Base-by-base conservation (phyloP, 441 rosid genomes). In the Heliophila coronopifolia region DNA sequence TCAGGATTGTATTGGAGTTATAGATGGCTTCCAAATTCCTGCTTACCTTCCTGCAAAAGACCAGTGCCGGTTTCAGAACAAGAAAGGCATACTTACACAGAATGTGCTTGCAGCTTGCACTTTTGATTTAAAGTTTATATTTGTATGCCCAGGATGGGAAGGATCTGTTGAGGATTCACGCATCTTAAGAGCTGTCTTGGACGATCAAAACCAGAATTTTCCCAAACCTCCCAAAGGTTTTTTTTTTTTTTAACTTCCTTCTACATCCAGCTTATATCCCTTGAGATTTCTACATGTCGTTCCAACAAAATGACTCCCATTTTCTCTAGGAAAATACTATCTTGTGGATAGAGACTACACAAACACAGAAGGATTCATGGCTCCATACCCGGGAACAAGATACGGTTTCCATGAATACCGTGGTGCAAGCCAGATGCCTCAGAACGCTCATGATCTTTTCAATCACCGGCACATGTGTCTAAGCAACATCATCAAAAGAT, bases 71-170 rank as follows among this genome's bases (percentile, higher is more conserved):
- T 84, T 82, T 64, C 80, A 80, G 30, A 80, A 82, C 43, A 76
- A 45, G 74, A 79, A 77, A 55, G 96, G 96, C 14, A 24, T 68
- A 53, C 61, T 82, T 32, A 70, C 83, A 0, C 96, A 82, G 54
- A 88, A 80, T 52, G 73, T 84, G 59, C 78, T 88, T 73, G 94
- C 82, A 40, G 92, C 94, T 31, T 88, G 96, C 73, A 80, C 80
- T 15, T 82, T 84, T 54, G 87, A 84, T 70, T 64, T 78, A 51
- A 79, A 75, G 74, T 84, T 88, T 50, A 73, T 82, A 54, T 88
- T 75, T 58, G 68, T 88, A 41, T 84, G 70, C 57, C 81, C 94
- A 0, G 92, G 95, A 57, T 83, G 95, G 97, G 97, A 85, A 77
- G 95, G 97, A 25, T 81, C 93, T 52, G 83, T 67, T 44, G 70